Evolutionary conservation across 495 filamentous ascomycete species (phyloP).

Genomic region (Aspergillus bridgeri): DNA sequence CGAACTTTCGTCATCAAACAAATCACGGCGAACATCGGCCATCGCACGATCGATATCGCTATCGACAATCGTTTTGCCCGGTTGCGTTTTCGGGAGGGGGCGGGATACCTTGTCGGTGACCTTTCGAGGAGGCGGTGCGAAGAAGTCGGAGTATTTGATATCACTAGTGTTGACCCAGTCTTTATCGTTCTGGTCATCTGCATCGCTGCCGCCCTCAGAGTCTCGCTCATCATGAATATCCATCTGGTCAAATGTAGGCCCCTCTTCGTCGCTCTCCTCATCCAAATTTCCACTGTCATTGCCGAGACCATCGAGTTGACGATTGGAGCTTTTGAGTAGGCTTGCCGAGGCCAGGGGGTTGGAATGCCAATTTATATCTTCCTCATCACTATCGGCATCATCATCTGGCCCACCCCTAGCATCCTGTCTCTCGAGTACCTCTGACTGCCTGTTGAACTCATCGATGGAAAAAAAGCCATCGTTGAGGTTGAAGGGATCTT

Average conservation of each 20-base stretch:
- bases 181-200: slow-evolving; percentile 41
- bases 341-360: slow-evolving; percentile 53
- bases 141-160: slow-evolving; percentile 86
- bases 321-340: slow-evolving; percentile 16
- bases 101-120: slow-evolving; percentile 47
- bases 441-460: slow-evolving; percentile 91
- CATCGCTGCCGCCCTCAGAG: slow-evolving; percentile 52
- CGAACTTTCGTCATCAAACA: slow-evolving; percentile 77
- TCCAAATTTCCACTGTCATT: slow-evolving; percentile 28
- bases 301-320: slow-evolving; percentile 4
- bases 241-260: slow-evolving; percentile 72
- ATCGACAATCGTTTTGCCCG: slow-evolving; percentile 40
- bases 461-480: slow-evolving; percentile 99
- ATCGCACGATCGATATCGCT: slow-evolving; percentile 81
- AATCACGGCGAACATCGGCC: slow-evolving; percentile 80
- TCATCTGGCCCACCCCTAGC: slow-evolving; percentile 61
- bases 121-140: slow-evolving; percentile 76
- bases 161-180: slow-evolving; percentile 72
- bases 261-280: slow-evolving; percentile 62
- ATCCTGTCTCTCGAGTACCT: slow-evolving; percentile 82
- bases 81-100: slow-evolving; percentile 50
- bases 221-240: slow-evolving; percentile 58
- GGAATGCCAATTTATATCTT: slow-evolving; percentile 79
- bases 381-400: slow-evolving; percentile 66
- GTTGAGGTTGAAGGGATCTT: slow-evolving; percentile 69